Percentiles rank a stretch among this genome's conserved stretches.
phyloP scores from a whole-genome alignment of 2,329 filamentous ascomycete genomes.

The Cordyceps pruinosa region DNA sequence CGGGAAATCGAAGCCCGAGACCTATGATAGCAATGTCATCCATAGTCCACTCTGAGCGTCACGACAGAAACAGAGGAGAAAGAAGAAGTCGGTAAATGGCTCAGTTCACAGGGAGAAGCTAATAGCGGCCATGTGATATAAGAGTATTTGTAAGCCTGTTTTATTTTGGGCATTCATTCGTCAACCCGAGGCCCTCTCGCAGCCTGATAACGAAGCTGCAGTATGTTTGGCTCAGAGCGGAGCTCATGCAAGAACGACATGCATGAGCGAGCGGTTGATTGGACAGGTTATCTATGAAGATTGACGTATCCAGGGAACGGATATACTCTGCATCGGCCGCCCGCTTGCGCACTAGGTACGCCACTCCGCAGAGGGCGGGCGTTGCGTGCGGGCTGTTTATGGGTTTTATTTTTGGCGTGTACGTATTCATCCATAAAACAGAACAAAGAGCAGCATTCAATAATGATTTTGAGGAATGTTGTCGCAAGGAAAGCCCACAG shows the following conservation, averaged over 20 bases:
- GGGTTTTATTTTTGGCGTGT: no score
- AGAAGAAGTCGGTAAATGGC: not conserved
- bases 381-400: not conserved
- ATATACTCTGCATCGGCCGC: not conserved
- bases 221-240: not conserved
- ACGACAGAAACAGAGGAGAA: not conserved
- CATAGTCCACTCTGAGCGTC: conserved; percentile 10
- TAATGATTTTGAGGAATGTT: no score
- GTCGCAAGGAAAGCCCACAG: not conserved
- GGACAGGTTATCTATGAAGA: not conserved
- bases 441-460: no score
- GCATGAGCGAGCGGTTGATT: not conserved
- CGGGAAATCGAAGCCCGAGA: conserved; percentile 45
- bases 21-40: conserved; percentile 48
- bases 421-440: no score
- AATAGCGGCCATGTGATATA: not conserved
- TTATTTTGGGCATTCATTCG: not conserved
- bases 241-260: not conserved
- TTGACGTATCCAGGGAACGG: not conserved
- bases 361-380: no score
- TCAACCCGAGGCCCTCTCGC: not conserved
- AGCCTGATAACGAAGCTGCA: not conserved
- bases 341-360: not conserved
- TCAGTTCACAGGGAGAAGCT: not conserved
- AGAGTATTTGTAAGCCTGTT: not conserved